These are phyloP conservation scores for Abrus pulchellus DNA, from an alignment of 306 rosid species.

Conservation along the genomic window DNA sequence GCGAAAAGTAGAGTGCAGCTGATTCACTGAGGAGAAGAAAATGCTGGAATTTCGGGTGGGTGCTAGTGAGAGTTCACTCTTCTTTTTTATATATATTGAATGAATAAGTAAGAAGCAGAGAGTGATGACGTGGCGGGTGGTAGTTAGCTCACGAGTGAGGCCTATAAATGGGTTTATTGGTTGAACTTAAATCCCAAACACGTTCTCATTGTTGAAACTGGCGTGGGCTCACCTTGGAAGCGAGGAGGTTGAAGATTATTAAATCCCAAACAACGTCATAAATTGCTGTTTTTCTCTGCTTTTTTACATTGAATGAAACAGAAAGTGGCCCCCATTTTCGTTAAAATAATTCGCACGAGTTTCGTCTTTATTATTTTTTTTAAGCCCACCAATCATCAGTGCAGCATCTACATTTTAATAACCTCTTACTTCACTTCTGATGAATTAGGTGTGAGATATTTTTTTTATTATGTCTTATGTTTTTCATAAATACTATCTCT, in stretches of 20 bases:
- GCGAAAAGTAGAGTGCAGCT: constrained; percentile 44
- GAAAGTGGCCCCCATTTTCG: background rate
- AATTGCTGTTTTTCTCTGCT: too few species aligned
- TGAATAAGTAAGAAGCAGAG: constrained; percentile 21
- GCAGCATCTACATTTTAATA: background rate
- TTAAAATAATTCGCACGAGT: background rate
- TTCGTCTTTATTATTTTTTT: background rate
- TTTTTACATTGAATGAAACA: too few species aligned
- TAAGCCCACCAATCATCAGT: background rate
- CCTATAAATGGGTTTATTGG: background rate
- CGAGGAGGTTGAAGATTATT: background rate
- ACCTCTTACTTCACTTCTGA: too few species aligned
- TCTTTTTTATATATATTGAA: constrained; percentile 35
- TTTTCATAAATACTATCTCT: too few species aligned
- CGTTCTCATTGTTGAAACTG: background rate
- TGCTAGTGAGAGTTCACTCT: background rate
- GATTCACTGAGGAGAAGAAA: constrained; percentile 15
- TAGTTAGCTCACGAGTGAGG: constrained; percentile 53
- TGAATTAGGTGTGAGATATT: too few species aligned
- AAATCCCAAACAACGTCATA: too few species aligned
- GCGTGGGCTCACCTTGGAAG: background rate
- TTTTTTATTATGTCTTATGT: too few species aligned
- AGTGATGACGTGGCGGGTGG: constrained; percentile 60
- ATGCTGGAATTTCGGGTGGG: constrained; percentile 43
- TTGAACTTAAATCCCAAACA: background rate